Percentiles rank a stretch among this genome's conserved stretches.
phyloP scores from a whole-genome alignment of 345 rosid species.

The Rhodomyrtus tomentosa region DNA sequence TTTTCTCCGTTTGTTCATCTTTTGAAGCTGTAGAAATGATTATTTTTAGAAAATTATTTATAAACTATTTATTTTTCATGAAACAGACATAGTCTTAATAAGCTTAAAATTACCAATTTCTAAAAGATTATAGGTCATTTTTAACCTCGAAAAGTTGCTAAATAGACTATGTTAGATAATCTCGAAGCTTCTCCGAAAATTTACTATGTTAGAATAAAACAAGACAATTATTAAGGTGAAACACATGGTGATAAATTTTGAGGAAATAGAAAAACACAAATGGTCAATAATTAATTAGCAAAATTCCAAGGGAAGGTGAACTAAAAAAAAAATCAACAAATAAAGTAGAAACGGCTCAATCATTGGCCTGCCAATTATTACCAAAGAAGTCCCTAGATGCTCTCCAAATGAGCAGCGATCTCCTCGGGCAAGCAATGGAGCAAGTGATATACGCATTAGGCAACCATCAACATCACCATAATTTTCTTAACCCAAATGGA shows the following conservation, averaged over 20 bases:
- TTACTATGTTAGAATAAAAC: not conserved
- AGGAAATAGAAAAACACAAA: no score
- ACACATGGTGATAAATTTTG: not conserved
- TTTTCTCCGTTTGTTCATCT: no score
- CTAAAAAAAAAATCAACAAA: not conserved
- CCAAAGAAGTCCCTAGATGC: not conserved
- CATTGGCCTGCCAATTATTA: not conserved
- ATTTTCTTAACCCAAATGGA: not conserved
- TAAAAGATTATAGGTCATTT: no score
- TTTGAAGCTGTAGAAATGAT: no score
- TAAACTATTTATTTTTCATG: no score
- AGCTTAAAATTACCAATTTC: no score
- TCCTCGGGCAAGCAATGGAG: not conserved
- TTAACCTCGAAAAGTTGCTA: rapidly evolving
- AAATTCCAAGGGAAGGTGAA: not conserved
- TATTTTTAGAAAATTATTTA: no score
- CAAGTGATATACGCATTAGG: not conserved
- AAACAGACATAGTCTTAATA: no score
- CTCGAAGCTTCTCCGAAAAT: not conserved
- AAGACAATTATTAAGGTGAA: not conserved
- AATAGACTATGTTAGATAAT: not conserved
- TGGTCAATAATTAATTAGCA: not conserved
- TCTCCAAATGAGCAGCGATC: not conserved
- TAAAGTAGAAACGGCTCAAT: not conserved
- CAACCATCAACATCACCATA: not conserved